Evolutionary conservation across 2,329 filamentous ascomycete genomes (phyloP).

Genomic region (Phoma sp.): DNA sequence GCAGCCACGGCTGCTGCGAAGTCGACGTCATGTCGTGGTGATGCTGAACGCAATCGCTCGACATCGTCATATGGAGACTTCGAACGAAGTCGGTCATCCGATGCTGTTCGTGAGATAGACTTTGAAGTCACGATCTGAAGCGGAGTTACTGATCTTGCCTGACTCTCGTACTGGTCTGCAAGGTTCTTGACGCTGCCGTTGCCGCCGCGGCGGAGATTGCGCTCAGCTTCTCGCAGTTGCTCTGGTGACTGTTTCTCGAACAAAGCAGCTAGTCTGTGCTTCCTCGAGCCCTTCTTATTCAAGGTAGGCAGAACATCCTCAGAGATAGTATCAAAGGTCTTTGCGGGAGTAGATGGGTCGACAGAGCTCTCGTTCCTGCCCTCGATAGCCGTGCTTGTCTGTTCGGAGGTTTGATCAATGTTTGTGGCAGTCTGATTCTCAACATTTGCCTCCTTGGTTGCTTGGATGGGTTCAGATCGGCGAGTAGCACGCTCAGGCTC

Average conservation of each 20-base stretch:
- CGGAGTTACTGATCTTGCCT: conserved; percentile 31
- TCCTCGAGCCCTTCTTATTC: conserved; percentile 49
- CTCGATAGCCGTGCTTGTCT: neutral
- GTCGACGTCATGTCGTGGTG: conserved; percentile 51
- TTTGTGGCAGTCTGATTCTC: neutral
- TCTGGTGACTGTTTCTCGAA: conserved; percentile 37
- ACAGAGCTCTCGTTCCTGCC: neutral
- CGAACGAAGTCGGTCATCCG: conserved; percentile 22
- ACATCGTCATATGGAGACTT: conserved; percentile 28
- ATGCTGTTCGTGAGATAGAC: conserved; percentile 24
- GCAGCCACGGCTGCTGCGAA: conserved; percentile 58
- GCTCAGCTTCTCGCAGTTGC: conserved; percentile 17
- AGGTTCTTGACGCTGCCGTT: conserved; percentile 34
- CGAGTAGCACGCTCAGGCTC: neutral
- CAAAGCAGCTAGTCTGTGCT: conserved; percentile 44
- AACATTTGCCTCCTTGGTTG: neutral
- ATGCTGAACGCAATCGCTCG: conserved; percentile 24
- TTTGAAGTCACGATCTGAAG: conserved; percentile 22
- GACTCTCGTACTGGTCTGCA: conserved; percentile 32
- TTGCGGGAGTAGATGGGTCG: neutral
- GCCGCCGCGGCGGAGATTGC: conserved; percentile 22
- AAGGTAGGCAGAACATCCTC: conserved; percentile 27
- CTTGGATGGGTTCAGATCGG: neutral
- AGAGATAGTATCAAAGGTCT: conserved; percentile 19
- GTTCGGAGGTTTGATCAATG: neutral